Evolutionary conservation across 2,329 filamentous ascomycete species (phyloP), one percentile per base, ranked within the genome.

Genomic region (Pseudonectria foliicola): DNA sequence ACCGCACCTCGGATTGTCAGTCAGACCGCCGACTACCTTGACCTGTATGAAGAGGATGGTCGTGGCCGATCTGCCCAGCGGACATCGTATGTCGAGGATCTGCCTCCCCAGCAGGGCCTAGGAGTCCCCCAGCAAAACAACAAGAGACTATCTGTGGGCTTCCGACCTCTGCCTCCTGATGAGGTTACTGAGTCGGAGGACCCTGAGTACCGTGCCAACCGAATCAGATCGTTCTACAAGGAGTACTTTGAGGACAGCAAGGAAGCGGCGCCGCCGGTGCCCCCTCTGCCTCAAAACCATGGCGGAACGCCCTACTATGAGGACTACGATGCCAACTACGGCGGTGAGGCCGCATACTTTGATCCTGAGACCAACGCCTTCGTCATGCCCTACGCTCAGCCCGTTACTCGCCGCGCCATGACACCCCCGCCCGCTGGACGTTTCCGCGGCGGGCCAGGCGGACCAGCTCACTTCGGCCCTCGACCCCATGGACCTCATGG

Each of bases 221-320:
- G 92, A 39, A 98, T 98, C 48, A 78, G 92, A 59, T 98, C 92
- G 4, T 98, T 98, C 68, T 98, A 98, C 70, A 95, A 95, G 67
- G 92, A 98, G 58, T 98, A 98, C 66, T 98, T 98, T 51, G 92
- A 96, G 47, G 90, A 95, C 27, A 77, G 70, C 39, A 85, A 79
- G 56, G 60, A 62, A 27, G 48, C 56, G 6, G 51, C 61, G n/a
- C 67, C 66, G 16, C 63, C 65, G 2, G 46, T 70, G 49, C 60
- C 60, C 7, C 37, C 33, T 11, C 34, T 52, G 45, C 63, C 59
- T 13, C 42, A 49, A 39, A 48, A 49, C 28, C 49, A 50, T 46
- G 37, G 33, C 27, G 46, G 44, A 14, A 48, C 53, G 12, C 57
- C 70, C 35, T 85, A 89, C 59, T 81, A 85, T 43, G 84, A 89